Evolutionary conservation across 2,329 filamentous ascomycete genomes (phyloP).

Genomic region (Aspergillus nomiae): DNA sequence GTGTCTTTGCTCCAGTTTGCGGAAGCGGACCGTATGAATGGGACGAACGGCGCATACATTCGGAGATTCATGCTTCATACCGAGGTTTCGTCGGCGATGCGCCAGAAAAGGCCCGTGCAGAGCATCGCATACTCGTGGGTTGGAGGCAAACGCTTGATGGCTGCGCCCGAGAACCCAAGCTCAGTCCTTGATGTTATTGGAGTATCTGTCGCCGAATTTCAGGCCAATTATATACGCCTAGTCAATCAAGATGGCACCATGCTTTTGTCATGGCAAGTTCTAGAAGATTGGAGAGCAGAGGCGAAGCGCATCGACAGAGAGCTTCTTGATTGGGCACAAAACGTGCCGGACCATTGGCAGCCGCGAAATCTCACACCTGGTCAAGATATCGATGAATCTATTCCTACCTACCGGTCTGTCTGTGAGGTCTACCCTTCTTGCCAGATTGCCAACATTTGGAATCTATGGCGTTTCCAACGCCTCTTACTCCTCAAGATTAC

Average conservation of each 20-base stretch:
- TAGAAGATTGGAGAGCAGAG: constrained; percentile 9
- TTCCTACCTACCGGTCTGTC: background rate
- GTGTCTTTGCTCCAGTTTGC: constrained; percentile 17
- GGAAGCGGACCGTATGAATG: constrained; percentile 12
- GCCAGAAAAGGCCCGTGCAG: constrained; percentile 17
- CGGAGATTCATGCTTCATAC: constrained; percentile 21
- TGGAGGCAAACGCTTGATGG: background rate
- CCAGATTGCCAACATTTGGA: background rate
- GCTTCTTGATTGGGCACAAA: constrained; percentile 12
- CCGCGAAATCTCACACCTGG: constrained; percentile 15
- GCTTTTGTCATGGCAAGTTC: background rate
- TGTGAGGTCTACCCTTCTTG: background rate
- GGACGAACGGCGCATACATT: constrained; percentile 9
- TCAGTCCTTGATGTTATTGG: background rate
- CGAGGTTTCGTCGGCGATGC: constrained; percentile 21
- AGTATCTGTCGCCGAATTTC: background rate
- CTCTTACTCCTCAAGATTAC: background rate
- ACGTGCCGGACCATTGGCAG: constrained; percentile 20
- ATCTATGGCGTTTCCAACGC: background rate
- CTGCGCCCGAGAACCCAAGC: background rate
- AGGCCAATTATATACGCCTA: background rate
- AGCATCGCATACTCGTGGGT: constrained; percentile 16
- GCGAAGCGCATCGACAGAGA: constrained; percentile 14
- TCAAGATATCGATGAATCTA: background rate
- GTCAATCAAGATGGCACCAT: background rate